Conservation (phyloP, 2,329 filamentous ascomycete genomes). For the Apiospora pterosperma region DNA sequence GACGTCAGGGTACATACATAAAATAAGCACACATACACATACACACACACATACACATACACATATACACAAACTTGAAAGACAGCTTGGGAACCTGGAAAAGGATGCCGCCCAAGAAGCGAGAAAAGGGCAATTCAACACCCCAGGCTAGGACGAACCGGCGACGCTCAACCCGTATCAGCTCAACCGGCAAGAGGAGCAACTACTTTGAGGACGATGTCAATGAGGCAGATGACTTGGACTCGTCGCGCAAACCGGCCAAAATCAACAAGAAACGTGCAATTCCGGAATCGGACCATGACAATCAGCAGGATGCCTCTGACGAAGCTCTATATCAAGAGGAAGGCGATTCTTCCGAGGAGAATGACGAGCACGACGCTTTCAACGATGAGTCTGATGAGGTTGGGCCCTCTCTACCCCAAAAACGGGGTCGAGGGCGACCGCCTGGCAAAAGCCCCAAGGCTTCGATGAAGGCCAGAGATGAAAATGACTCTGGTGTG, state of each 20-base stretch:
- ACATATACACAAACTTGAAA: neutral
- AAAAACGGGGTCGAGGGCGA: conserved; percentile 1
- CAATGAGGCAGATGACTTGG: conserved; percentile 6
- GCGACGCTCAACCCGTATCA: conserved; percentile 42
- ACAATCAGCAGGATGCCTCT: conserved; percentile 11
- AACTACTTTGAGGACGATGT: conserved; percentile 44
- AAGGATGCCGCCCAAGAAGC: neutral
- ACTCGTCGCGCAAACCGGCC: neutral
- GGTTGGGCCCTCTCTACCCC: neutral
- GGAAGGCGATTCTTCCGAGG: conserved; percentile 11
- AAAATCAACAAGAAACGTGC: neutral
- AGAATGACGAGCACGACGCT: conserved; percentile 17
- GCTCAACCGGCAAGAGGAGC: conserved; percentile 43
- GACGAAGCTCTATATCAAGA: conserved; percentile 18
- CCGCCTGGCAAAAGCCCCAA: conserved; percentile 2
- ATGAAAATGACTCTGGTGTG: neutral
- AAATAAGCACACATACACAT: neutral
- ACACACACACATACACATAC: neutral
- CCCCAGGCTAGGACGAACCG: conserved; percentile 17
- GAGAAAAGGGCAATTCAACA: conserved; percentile 8
- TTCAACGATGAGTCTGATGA: neutral
- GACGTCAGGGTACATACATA: neutral
- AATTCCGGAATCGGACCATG: conserved; percentile 13
- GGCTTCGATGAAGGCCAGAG: neutral
- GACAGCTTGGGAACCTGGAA: too few relatives aligned